Conservation (phyloP, 2,329 filamentous ascomycete species). For the Nothopassalora personata region DNA sequence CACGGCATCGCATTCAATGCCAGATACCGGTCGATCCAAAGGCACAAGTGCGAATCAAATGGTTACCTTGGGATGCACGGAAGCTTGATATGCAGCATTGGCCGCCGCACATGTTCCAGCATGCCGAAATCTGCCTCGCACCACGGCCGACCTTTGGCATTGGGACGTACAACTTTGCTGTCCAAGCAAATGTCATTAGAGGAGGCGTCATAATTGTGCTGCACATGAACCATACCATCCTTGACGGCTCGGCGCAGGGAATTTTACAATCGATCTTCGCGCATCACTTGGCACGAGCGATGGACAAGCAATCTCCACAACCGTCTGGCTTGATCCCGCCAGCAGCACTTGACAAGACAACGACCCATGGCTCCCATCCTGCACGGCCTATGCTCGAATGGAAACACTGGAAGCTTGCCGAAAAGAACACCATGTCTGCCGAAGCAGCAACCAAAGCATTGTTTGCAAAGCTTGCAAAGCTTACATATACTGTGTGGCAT, state of each 20-base stretch:
- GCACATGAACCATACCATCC: slow-evolving; percentile 15
- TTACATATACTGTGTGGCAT: slow-evolving; percentile 10
- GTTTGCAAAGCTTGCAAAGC: slow-evolving; percentile 3
- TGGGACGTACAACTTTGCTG: slow-evolving; percentile 12
- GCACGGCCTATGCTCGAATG: slow-evolving; percentile 10
- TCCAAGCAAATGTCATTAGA: slow-evolving; percentile 13
- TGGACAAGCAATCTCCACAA: slow-evolving; percentile 3
- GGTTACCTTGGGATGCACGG: slow-evolving; percentile 3
- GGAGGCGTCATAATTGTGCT: slow-evolving; percentile 9
- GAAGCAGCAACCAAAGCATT: slow-evolving; percentile 3
- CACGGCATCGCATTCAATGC: slow-evolving; percentile 5
- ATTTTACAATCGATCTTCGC: slow-evolving; percentile 7
- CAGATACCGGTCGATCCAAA: slow-evolving; percentile 10
- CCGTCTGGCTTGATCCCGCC: slow-evolving; percentile 5
- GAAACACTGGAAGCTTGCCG: slow-evolving; percentile 11
- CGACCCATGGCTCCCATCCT: slow-evolving; percentile 5
- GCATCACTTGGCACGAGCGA: slow-evolving; percentile 9
- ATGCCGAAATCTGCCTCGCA: slow-evolving; percentile 5
- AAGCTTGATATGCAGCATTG: slow-evolving; percentile 12
- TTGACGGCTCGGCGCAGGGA: slow-evolving; percentile 11
- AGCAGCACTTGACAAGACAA: slow-evolving; percentile 11
- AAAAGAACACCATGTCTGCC: slow-evolving; percentile 6
- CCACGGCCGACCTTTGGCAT: slow-evolving; percentile 6
- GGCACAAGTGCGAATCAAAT: slow-evolving; percentile 8
- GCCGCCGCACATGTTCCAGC: slow-evolving; percentile 4